Percentiles rank a stretch among this genome's conserved stretches.
Evolutionary conservation across 768 basidiomycete species (phyloP).

Genomic region (Naematelia aurantialba): DNA sequence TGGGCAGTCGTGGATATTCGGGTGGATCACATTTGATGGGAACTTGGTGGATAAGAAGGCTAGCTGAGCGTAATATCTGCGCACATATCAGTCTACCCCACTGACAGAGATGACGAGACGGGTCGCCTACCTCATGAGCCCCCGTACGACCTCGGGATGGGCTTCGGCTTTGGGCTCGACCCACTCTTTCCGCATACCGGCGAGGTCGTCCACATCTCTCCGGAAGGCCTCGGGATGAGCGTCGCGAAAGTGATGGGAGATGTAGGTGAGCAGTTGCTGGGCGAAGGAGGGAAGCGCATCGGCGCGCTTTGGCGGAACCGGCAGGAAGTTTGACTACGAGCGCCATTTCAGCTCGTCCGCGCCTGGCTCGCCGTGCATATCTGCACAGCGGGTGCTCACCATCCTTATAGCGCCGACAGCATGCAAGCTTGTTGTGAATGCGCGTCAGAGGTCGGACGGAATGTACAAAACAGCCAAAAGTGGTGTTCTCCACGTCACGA

Average conservation of each 20-base stretch:
- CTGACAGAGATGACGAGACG: not conserved
- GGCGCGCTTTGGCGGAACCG: constrained; percentile 46
- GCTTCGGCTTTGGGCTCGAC: constrained; percentile 59
- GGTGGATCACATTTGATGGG: constrained; percentile 64
- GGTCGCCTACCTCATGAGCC: constrained; percentile 60
- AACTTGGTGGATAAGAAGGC: constrained; percentile 77
- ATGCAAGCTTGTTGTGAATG: too few species aligned
- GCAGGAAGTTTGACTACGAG: constrained; percentile 49
- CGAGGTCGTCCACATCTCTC: constrained; percentile 71
- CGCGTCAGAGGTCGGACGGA: not conserved
- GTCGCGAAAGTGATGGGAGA: constrained; percentile 61
- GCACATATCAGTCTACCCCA: constrained; percentile 1
- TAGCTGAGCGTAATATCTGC: constrained; percentile 88
- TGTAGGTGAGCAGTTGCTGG: constrained; percentile 59
- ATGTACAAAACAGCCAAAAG: not conserved
- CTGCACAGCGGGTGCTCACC: too few species aligned
- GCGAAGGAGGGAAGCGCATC: constrained; percentile 37
- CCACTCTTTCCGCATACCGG: constrained; percentile 61
- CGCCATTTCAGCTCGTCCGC: too few species aligned
- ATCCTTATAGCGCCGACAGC: too few species aligned
- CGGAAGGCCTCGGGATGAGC: constrained; percentile 81
- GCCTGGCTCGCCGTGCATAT: not conserved
- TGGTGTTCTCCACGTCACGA: not conserved
- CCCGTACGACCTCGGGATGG: constrained; percentile 45
- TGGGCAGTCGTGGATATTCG: not conserved